Base-by-base conservation (phyloP, 2,329 filamentous ascomycete species). In the Trichoderma guizhouense region DNA sequence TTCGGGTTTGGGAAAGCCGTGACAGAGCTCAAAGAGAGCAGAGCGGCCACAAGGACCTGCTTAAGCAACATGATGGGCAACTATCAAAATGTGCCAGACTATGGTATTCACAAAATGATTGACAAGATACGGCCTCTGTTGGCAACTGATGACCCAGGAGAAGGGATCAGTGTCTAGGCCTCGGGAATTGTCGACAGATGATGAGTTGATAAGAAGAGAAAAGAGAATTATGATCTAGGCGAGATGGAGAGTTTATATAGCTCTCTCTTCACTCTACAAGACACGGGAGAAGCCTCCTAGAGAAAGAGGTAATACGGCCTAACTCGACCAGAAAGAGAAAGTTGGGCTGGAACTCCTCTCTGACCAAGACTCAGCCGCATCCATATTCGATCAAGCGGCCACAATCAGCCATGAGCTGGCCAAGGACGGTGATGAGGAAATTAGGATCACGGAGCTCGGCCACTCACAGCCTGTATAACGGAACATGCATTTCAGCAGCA, bases 11-110 rank as follows among this genome's bases (percentile, higher is more conserved):
- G 72, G 30, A 73, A 58, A 30, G 72, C 72, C 53, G 39, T 72
- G 34, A 73, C 69, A 8, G 72, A 72, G 69, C 55, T 66, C 53
- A 73, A 47, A n/a, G 69, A 63, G 26, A 73, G 55, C 28, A 72
- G 9, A 7, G 69, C 32, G 28, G 69, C 39, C 26, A 72, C 43
- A 21, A 73, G 62, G 69, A 72, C 26, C 47, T 55, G 62, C n/a
- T 72, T 57, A 32, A 73, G 57, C 43, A 67, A 43, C 72, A 73
- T 73, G 60, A 51, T 69, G 30, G 60, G 58, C 43, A 26, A 28
- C 60, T 63, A 30, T 21, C 18, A 43, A 43, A n/a, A 43, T 47
- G 18, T 57, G n/a, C 15, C 39, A 24, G 28, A 47, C 18, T 43
- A 57, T 18, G 14, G 8, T 9, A 34, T 51, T 71, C 24, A n/a